These are phyloP conservation scores for Colletotrichum agaves DNA, from an alignment of 2,329 filamentous ascomycete genomes.

Conservation along the genomic window DNA sequence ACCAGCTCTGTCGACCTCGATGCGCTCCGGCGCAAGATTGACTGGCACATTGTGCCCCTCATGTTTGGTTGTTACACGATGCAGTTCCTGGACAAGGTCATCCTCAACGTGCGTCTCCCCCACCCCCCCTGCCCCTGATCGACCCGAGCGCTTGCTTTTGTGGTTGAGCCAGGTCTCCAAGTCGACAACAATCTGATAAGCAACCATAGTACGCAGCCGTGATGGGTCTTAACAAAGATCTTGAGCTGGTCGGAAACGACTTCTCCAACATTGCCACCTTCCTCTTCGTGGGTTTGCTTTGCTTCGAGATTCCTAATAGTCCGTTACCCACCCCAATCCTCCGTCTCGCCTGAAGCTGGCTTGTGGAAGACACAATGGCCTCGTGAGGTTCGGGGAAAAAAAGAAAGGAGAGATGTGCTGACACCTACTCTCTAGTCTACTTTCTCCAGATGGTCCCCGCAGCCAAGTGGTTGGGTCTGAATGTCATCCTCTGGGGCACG, in stretches of 20 bases:
- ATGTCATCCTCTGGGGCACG: constrained; percentile 69
- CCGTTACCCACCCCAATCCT: constrained; percentile 35
- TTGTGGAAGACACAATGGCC: neutral
- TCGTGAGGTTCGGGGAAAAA: neutral
- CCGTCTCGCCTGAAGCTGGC: constrained; percentile 27
- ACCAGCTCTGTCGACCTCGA: constrained; percentile 54
- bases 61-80: constrained; percentile 72
- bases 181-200: constrained; percentile 11
- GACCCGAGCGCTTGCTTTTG: neutral
- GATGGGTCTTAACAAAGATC: constrained; percentile 69
- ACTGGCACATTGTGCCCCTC: constrained; percentile 68
- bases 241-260: constrained; percentile 66
- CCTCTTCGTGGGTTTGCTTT: constrained; percentile 70
- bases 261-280: constrained; percentile 71
- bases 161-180: neutral
- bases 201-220: constrained; percentile 69
- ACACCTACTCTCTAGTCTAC: constrained; percentile 52
- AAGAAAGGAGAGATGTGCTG: neutral
- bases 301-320: constrained; percentile 71
- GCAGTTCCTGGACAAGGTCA: constrained; percentile 73
- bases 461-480: constrained; percentile 69
- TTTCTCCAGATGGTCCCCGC: constrained; percentile 70
- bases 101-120: constrained; percentile 63
- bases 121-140: neutral
- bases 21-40: constrained; percentile 64